A percentile compares a stretch with the other conserved stretches of the same genome.
Evolutionary conservation across 768 basidiomycete genomes (phyloP).

Genomic region (Boletus sp.): DNA sequence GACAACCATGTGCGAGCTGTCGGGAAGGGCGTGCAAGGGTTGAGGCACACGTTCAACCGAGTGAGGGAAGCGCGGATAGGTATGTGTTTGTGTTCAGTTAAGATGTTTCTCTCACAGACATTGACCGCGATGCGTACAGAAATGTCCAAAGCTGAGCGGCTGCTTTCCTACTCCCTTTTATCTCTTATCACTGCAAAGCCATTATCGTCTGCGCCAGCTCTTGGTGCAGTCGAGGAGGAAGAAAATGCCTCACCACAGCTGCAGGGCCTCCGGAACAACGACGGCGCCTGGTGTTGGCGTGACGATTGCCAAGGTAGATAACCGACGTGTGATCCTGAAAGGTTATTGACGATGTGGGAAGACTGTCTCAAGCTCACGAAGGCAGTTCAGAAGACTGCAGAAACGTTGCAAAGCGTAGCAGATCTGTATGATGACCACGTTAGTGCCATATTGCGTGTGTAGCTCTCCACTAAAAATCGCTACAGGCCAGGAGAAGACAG

Average conservation of each 20-base stretch:
- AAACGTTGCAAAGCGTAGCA: constrained; percentile 70
- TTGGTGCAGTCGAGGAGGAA: constrained; percentile 51
- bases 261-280: constrained; percentile 63
- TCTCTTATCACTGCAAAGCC: constrained; percentile 74
- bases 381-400: constrained; percentile 72
- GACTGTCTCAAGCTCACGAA: constrained; percentile 80
- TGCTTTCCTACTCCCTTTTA: constrained; percentile 70
- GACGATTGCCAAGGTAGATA: constrained; percentile 55
- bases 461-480: constrained; percentile 3
- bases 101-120: neutral
- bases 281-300: constrained; percentile 87
- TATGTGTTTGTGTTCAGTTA: constrained; percentile 29
- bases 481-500: constrained; percentile 69
- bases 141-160: constrained; percentile 74
- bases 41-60: constrained; percentile 60
- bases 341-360: neutral
- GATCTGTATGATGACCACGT: constrained; percentile 81
- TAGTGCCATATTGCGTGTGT: constrained; percentile 24
- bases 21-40: constrained; percentile 63
- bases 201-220: constrained; percentile 46
- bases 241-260: constrained; percentile 36
- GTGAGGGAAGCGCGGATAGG: constrained; percentile 69
- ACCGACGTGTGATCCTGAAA: neutral
- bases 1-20: constrained; percentile 63
- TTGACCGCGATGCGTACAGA: constrained; percentile 41